Conservation (phyloP, 1,284 basidiomycete genomes). For the Cutaneotrichosporon mucoides region DNA sequence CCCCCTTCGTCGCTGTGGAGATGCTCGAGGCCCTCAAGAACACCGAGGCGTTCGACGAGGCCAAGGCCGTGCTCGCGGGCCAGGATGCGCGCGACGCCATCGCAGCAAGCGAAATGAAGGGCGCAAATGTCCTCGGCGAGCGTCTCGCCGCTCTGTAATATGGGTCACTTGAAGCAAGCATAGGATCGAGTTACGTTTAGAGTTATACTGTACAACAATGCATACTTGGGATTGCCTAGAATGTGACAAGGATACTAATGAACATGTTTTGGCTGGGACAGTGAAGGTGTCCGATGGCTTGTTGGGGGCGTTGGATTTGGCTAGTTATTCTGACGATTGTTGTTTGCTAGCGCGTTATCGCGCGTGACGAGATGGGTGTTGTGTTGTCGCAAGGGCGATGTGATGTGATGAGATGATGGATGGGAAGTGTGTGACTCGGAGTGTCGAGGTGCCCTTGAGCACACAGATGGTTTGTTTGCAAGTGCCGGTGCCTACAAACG, state of each 20-base stretch:
- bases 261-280: neutral
- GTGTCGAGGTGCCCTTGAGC: too few species aligned
- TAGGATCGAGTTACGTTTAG: neutral
- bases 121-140: slow-evolving; percentile 40
- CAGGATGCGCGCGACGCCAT: slow-evolving; percentile 48
- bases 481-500: too few species aligned
- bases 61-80: slow-evolving; percentile 59
- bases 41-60: slow-evolving; percentile 47
- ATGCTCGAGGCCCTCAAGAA: slow-evolving; percentile 62
- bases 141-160: slow-evolving; percentile 34
- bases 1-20: slow-evolving; percentile 74
- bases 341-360: too few species aligned
- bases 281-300: too few species aligned
- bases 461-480: too few species aligned
- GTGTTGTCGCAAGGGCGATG: too few species aligned
- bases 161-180: neutral
- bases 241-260: neutral
- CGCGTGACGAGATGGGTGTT: too few species aligned
- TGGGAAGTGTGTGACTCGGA: too few species aligned
- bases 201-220: slow-evolving; percentile 4
- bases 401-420: too few species aligned
- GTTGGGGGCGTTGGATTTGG: too few species aligned
- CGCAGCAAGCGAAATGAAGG: slow-evolving; percentile 42
- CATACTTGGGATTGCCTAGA: neutral
- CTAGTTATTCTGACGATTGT: neutral